Base-by-base conservation (phyloP, 2,329 filamentous ascomycete genomes). In the Paracoccidioides lutzii region DNA sequence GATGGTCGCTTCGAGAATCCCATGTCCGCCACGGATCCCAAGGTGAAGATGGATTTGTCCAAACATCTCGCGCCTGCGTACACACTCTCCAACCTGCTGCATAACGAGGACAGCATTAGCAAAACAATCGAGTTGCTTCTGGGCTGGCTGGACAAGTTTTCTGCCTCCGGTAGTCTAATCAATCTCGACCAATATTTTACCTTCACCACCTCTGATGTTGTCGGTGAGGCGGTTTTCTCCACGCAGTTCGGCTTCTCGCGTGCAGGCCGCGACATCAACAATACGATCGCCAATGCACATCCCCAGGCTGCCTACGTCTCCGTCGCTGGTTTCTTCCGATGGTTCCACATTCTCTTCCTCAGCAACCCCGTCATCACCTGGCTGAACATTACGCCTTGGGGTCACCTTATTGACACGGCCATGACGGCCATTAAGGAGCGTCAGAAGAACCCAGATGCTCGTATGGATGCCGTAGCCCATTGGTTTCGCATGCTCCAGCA, bases 181-280 rank as follows among this genome's bases (percentile, higher is more conserved):
- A 63, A 72, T 15, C 70, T 76, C 12, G 67, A 71, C 35, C 55
- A 67, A 32, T 73, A 69, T 68, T 70, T 76, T 54, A 73, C 68
- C 54, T 73, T 66, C 57, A 64, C 68, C 54, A 66, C 68, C 33
- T 71, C 69, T 44, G 69, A 71, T 45, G 66, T 67, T 33, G 59
- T 69, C 22, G 69, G 69, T n/a, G 65, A 71, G 55, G 64, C 69
- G 9, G 70, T 63, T 3, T 71, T 71, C 59, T 68, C 66, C 44
- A 66, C 65, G 38, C 65, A 64, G 2, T 69, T 71, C 55, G 66
- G 68, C 7, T 72, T 72, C 55, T 46, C 71, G 0, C 60, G 66
- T 28, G 56, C 58, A 3, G 67, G 68, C 32, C 62, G 56, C 7
- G 69, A 72, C 57, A 63, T 72, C 50, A 65, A 69, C 30, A 63